Conservation (phyloP, 2,329 filamentous ascomycete genomes). For the Fusarium udum region DNA sequence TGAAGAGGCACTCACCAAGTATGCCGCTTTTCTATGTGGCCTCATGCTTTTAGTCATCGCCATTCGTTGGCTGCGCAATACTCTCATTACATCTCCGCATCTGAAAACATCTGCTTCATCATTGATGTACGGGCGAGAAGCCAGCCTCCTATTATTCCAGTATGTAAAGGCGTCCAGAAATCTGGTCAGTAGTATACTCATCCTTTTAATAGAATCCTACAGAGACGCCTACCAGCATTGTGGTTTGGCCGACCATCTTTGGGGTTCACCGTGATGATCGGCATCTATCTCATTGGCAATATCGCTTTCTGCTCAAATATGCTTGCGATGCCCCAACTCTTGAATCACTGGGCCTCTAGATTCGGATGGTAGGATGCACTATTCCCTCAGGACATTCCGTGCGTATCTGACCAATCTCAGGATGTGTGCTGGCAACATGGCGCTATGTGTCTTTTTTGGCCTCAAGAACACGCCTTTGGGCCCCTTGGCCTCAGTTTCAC, state of each 20-base stretch:
- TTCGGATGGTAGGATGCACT: slow-evolving; percentile 33
- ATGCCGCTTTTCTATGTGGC: background rate
- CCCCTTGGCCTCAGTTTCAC: slow-evolving; percentile 41
- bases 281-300: background rate
- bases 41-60: background rate
- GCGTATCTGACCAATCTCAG: slow-evolving; percentile 42
- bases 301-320: background rate
- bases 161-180: fast-evolving
- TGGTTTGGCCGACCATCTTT: background rate
- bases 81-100: background rate
- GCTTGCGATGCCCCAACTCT: background rate
- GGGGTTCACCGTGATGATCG: background rate
- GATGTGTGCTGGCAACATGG: slow-evolving; percentile 56
- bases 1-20: background rate
- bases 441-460: slow-evolving; percentile 55
- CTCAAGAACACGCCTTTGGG: slow-evolving; percentile 60
- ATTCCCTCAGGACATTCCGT: fast-evolving
- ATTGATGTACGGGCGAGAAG: background rate
- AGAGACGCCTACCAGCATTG: background rate
- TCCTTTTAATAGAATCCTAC: fast-evolving
- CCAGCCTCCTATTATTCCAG: background rate
- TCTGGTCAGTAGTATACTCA: fast-evolving
- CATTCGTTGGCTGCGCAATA: background rate
- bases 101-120: fast-evolving
- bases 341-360: slow-evolving; percentile 25